Evolutionary conservation across 352 stramenopile genomes (phyloP).

Genomic region (Vaucheria bursata): DNA sequence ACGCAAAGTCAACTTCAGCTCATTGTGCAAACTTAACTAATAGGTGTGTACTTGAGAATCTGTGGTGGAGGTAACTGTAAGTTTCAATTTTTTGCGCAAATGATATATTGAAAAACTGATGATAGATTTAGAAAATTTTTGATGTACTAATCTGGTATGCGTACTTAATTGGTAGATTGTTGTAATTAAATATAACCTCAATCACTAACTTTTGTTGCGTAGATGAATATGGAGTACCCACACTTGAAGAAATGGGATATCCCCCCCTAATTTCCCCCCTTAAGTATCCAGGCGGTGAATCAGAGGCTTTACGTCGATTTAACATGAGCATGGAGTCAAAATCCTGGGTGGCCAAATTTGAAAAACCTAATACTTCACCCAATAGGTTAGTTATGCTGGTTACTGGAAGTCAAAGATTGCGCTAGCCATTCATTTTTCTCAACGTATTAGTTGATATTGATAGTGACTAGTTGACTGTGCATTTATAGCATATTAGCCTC

Average conservation of each 20-base stretch:
- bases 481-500: no score
- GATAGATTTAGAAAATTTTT: no score
- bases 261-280: background rate
- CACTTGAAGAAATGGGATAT: slow-evolving; percentile 47
- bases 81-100: no score
- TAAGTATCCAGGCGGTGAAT: slow-evolving; percentile 50
- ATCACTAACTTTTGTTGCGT: background rate
- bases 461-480: background rate
- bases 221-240: slow-evolving; percentile 16
- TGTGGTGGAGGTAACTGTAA: no score
- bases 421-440: background rate
- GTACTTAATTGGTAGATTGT: no score
- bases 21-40: no score
- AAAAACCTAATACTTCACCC: slow-evolving; percentile 92
- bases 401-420: background rate
- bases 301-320: slow-evolving; percentile 32
- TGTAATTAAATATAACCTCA: background rate
- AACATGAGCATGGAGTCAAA: slow-evolving; percentile 51
- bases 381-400: slow-evolving; percentile 53
- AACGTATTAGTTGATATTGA: background rate
- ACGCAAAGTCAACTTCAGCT: no score
- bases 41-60: no score
- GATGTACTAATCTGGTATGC: no score
- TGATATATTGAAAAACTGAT: no score
- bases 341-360: slow-evolving; percentile 79